Evolutionary conservation across 805 yeast species (phyloP).

Genomic region (Tetrapisispora arboricola): DNA sequence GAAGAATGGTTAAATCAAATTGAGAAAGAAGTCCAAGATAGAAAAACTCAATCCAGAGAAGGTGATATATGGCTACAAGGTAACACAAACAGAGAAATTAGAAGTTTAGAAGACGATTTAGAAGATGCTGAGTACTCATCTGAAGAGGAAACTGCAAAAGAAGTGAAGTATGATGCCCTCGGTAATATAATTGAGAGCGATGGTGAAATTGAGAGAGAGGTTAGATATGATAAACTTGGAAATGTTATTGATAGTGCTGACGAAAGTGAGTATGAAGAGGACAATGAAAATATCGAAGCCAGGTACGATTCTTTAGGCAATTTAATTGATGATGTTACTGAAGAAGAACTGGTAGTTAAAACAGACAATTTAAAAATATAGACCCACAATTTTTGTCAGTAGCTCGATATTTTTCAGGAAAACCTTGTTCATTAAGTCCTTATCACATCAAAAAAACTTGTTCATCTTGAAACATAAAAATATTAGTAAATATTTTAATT

Average conservation of each 20-base stretch:
- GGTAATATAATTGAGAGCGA: conserved; percentile 13
- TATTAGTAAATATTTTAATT: too few relatives aligned
- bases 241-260: conserved; percentile 6
- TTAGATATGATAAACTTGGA: neutral
- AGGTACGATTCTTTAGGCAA: conserved; percentile 18
- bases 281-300: too few relatives aligned
- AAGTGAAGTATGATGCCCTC: conserved; percentile 14
- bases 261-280: conserved; percentile 5
- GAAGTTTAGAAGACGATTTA: conserved; percentile 11
- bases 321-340: conserved; percentile 23
- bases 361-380: neutral
- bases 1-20: conserved; percentile 59
- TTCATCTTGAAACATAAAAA: too few relatives aligned
- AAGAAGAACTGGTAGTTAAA: conserved; percentile 16
- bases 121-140: conserved; percentile 10
- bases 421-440: too few relatives aligned
- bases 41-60: conserved; percentile 42
- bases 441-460: too few relatives aligned
- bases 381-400: neutral
- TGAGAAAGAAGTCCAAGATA: conserved; percentile 54
- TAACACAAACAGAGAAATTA: conserved; percentile 47
- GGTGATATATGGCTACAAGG: conserved; percentile 74
- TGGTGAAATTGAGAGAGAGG: conserved; percentile 4
- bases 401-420: too few relatives aligned
- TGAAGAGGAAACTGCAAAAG: conserved; percentile 12